Percentiles rank a stretch among this genome's conserved stretches.
These are phyloP conservation scores for Gnetum montanum DNA, from an alignment of 75 land plant genomes.

Conservation along the genomic window DNA sequence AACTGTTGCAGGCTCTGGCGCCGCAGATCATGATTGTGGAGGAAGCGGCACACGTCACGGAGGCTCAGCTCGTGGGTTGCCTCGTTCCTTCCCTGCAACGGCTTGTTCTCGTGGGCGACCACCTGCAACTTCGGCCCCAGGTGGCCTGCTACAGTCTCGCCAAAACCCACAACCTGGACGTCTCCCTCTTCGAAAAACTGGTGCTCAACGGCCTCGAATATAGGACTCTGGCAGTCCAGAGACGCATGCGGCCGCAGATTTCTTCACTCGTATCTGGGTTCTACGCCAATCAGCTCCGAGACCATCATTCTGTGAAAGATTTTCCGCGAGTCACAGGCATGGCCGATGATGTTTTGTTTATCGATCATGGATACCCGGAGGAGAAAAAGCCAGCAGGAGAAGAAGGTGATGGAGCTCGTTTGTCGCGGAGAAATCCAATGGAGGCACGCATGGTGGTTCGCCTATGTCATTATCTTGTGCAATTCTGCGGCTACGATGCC, in stretches of 20 bases:
- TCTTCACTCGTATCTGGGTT: slow-evolving; percentile 2
- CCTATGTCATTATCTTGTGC: slow-evolving; percentile 14
- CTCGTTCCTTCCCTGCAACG: slow-evolving; percentile 15
- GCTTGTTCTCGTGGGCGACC: slow-evolving; percentile 33
- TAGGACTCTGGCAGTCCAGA: slow-evolving; percentile 12
- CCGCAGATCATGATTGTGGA: slow-evolving; percentile 27
- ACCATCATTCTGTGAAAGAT: slow-evolving; percentile 9
- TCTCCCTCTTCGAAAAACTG: slow-evolving; percentile 21
- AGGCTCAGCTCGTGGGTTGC: slow-evolving; percentile 34
- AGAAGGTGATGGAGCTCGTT: too few relatives aligned
- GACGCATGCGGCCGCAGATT: slow-evolving; percentile 21
- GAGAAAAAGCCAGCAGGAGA: slow-evolving; percentile 10
- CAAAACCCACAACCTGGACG: slow-evolving; percentile 15
- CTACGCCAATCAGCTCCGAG: slow-evolving; percentile 13
- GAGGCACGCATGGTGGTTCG: slow-evolving; percentile 19
- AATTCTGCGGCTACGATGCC: slow-evolving; percentile 8
- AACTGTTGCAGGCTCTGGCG: slow-evolving; percentile 9
- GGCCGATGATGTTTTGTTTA: slow-evolving; percentile 8
- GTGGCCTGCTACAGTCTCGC: slow-evolving; percentile 12
- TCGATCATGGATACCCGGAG: slow-evolving; percentile 12
- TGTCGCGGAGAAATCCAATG: slow-evolving; percentile 2
- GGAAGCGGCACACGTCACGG: slow-evolving; percentile 38
- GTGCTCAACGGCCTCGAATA: slow-evolving; percentile 12
- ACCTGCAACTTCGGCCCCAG: slow-evolving; percentile 29
- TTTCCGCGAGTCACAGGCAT: slow-evolving; percentile 12